These are phyloP conservation scores for Botryotinia calthae DNA, from an alignment of 2,329 filamentous ascomycete species.

Conservation along the genomic window DNA sequence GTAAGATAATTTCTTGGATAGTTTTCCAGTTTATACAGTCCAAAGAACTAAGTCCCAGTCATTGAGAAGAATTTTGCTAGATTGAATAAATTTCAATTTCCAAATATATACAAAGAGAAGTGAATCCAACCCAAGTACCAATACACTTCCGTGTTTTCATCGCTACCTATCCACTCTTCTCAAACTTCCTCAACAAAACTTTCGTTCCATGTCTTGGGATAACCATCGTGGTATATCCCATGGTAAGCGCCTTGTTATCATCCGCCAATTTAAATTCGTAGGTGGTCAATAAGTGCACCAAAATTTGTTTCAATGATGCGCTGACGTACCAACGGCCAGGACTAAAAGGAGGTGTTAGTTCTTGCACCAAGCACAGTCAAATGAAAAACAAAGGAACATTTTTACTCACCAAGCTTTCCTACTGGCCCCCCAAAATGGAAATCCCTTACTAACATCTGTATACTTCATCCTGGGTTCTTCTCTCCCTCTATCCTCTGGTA, in stretches of 20 bases:
- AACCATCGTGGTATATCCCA: constrained; percentile 2
- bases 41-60: neutral
- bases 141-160: neutral
- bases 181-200: neutral
- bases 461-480: constrained; percentile 3
- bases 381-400: too few relatives aligned
- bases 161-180: neutral
- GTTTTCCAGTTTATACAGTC: neutral
- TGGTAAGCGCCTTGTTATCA: neutral
- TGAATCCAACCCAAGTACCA: neutral
- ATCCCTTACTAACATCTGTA: neutral
- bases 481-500: neutral
- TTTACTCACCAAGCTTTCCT: neutral
- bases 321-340: constrained; percentile 1
- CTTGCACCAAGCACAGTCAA: too few relatives aligned
- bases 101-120: neutral
- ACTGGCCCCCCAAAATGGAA: constrained; percentile 5
- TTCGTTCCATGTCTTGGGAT: neutral
- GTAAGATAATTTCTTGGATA: neutral
- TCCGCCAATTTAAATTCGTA: neutral
- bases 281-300: neutral
- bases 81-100: neutral
- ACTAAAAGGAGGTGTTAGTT: neutral
- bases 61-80: too few relatives aligned
- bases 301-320: constrained; percentile 1